These are phyloP conservation scores for Lavandula angustifolia DNA, from an alignment of 257 asterid species.

Conservation along the genomic window DNA sequence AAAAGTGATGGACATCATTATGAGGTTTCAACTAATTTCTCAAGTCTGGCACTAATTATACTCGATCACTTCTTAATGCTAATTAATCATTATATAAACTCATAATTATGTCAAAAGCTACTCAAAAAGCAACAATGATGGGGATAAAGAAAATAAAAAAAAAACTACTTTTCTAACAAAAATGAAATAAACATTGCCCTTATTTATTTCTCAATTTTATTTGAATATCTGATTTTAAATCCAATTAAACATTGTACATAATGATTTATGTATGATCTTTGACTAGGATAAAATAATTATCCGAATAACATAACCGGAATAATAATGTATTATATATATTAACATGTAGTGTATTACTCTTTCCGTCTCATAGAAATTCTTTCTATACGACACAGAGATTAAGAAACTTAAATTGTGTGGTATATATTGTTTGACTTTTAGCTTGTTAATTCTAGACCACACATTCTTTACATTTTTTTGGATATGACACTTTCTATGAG, in stretches of 20 bases:
- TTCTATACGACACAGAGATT: no score
- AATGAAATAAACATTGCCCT: neutral
- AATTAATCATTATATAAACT: conserved; percentile 10
- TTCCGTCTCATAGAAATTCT: no score
- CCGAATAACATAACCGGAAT: no score
- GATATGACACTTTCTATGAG: no score
- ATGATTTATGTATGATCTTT: neutral
- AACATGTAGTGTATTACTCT: no score
- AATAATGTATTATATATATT: no score
- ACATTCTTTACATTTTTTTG: no score
- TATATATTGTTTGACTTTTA: no score
- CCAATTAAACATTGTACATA: neutral
- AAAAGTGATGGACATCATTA: conserved; percentile 38
- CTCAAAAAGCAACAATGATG: neutral
- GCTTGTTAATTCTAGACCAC: no score
- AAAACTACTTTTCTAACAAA: neutral
- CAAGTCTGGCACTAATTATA: conserved; percentile 30
- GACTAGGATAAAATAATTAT: no score
- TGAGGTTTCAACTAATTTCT: conserved; percentile 27
- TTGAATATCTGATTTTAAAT: neutral
- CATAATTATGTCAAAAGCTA: conserved; percentile 25
- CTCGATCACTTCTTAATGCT: conserved; percentile 33
- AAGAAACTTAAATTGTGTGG: no score
- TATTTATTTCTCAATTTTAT: neutral
- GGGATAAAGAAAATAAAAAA: neutral